Conservation (phyloP, 2,329 filamentous ascomycete species). For the Apiospora kogelbergensis region DNA sequence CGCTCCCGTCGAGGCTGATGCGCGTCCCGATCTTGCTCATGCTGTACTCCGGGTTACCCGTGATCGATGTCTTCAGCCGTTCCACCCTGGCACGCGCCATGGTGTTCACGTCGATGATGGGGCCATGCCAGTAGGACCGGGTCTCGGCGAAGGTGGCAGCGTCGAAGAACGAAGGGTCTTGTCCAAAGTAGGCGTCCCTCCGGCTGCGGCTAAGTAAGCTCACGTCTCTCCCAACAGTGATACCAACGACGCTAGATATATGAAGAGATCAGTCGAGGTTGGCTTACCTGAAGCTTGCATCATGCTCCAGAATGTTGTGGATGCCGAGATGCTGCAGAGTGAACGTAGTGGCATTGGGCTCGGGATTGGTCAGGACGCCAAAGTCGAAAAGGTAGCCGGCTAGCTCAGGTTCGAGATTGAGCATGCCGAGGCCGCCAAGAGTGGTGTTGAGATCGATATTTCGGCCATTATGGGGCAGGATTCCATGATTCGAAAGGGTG, state of each 20-base stretch:
- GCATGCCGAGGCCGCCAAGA: not conserved
- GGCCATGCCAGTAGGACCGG: slow-evolving; percentile 43
- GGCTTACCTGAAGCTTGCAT: slow-evolving; percentile 35
- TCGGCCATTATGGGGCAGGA: not conserved
- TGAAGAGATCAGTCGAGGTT: too few relatives aligned
- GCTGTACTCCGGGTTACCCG: slow-evolving; percentile 47
- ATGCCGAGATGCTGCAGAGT: slow-evolving; percentile 40
- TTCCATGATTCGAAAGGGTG: not conserved
- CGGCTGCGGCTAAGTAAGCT: slow-evolving; percentile 35
- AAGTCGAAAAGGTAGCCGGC: not conserved
- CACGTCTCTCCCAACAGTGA: too few relatives aligned
- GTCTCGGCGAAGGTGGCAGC: slow-evolving; percentile 48
- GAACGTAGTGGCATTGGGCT: not conserved
- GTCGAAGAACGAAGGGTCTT: slow-evolving; percentile 51
- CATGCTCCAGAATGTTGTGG: slow-evolving; percentile 51
- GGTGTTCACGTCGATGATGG: slow-evolving; percentile 38
- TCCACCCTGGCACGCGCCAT: slow-evolving; percentile 46
- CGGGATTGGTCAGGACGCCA: not conserved
- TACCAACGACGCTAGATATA: too few relatives aligned
- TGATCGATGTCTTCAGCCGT: slow-evolving; percentile 42
- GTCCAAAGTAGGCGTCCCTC: slow-evolving; percentile 48
- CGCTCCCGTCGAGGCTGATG: slow-evolving; percentile 49
- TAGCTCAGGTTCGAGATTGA: not conserved
- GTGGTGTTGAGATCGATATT: not conserved
- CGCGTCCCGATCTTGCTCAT: slow-evolving; percentile 40